Evolutionary conservation across 208 protist species (phyloP).

Genomic region (Herpetomonas samuelpessoai): DNA sequence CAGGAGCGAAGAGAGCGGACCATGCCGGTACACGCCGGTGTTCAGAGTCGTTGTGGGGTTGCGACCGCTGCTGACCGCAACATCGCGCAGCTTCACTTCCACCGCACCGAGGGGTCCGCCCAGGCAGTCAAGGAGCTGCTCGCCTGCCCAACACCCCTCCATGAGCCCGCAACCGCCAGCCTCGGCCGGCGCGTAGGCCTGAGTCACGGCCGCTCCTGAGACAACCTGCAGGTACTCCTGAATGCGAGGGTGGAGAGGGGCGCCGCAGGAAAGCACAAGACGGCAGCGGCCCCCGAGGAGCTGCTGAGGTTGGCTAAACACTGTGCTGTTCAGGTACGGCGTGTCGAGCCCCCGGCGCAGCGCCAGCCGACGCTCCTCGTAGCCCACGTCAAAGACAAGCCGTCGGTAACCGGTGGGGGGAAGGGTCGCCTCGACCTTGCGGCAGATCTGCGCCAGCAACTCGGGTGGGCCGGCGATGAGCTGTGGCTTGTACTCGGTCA

Average conservation of each 20-base stretch:
- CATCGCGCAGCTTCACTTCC: slow-evolving; percentile 88
- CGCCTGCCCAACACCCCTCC: slow-evolving; percentile 25
- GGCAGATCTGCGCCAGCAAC: slow-evolving; percentile 58
- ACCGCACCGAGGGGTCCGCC: slow-evolving; percentile 44
- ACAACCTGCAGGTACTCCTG: slow-evolving; percentile 75
- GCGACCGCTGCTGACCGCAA: slow-evolving; percentile 37
- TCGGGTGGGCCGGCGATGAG: slow-evolving; percentile 56
- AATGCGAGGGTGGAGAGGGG: slow-evolving; percentile 40
- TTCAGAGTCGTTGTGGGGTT: slow-evolving; percentile 10
- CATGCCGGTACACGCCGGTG: not conserved
- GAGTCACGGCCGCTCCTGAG: slow-evolving; percentile 48
- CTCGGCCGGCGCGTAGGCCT: slow-evolving; percentile 55
- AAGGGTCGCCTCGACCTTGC: slow-evolving; percentile 45
- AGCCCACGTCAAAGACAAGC: slow-evolving; percentile 64
- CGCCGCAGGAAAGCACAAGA: slow-evolving; percentile 51
- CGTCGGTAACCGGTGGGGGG: slow-evolving; percentile 22
- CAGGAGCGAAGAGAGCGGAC: no score
- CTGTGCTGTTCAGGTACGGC: slow-evolving; percentile 64
- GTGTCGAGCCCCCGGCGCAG: slow-evolving; percentile 63
- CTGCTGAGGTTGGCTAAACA: slow-evolving; percentile 68
- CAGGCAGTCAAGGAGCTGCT: slow-evolving; percentile 18
- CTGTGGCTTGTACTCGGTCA: slow-evolving; percentile 65
- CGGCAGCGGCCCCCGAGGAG: slow-evolving; percentile 75
- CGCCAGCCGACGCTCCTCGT: slow-evolving; percentile 46
- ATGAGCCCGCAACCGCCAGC: slow-evolving; percentile 37